A percentile compares a stretch with the other conserved stretches of the same genome.
Conservation (phyloP, 2,329 filamentous ascomycete species). For the Fusarium nelsonii region DNA sequence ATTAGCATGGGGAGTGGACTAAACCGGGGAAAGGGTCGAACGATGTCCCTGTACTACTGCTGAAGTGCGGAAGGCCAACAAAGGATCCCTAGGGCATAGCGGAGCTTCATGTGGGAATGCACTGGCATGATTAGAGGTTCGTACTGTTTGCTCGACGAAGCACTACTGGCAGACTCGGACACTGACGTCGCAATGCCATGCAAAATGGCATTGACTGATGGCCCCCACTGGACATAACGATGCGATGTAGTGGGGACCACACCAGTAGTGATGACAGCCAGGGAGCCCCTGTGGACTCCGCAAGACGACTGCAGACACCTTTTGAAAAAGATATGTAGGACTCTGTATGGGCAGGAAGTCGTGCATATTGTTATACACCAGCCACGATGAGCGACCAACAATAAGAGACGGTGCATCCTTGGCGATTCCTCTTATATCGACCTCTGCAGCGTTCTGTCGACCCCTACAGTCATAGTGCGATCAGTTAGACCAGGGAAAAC, state of each 20-base stretch:
- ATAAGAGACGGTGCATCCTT: neutral
- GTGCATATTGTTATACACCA: constrained; percentile 17
- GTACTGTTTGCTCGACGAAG: constrained; percentile 43
- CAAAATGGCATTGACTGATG: constrained; percentile 49
- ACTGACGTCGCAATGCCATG: constrained; percentile 49
- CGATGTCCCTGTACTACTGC: constrained; percentile 48
- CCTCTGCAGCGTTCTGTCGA: neutral
- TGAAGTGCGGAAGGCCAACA: constrained; percentile 45
- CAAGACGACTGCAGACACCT: constrained; percentile 38
- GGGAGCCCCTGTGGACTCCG: constrained; percentile 46
- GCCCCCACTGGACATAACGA: constrained; percentile 41
- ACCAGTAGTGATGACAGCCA: constrained; percentile 47
- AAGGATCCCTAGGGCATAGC: constrained; percentile 46
- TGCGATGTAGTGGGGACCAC: constrained; percentile 43
- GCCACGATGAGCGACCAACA: neutral
- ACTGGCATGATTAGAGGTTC: constrained; percentile 49
- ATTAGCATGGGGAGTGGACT: constrained; percentile 41
- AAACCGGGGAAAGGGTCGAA: constrained; percentile 46
- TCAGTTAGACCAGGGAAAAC: constrained; percentile 13
- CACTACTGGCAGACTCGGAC: constrained; percentile 35
- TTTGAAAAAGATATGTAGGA: constrained; percentile 15
- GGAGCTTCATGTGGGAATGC: constrained; percentile 46
- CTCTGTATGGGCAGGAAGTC: constrained; percentile 19
- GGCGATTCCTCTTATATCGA: neutral
- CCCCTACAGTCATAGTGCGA: neutral